Conservation (phyloP, 345 rosid species). For the Mercurialis annua region DNA sequence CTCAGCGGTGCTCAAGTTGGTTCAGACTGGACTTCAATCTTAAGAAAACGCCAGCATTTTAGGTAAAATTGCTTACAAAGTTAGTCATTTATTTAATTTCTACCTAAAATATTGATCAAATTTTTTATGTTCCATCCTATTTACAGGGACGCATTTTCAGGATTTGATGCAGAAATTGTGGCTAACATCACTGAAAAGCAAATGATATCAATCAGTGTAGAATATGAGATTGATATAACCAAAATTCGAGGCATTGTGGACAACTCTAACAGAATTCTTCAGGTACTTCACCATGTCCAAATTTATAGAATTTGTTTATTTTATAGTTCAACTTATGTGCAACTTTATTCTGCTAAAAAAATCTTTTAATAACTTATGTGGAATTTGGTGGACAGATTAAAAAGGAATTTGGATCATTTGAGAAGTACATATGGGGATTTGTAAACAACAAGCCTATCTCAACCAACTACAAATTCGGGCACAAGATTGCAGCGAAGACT, state of each 20-base stretch:
- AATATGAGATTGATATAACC: conserved; percentile 46
- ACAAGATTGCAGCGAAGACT: conserved; percentile 63
- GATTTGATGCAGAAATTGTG: conserved; percentile 47
- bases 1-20: conserved; percentile 66
- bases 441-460: conserved; percentile 51
- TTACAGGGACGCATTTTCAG: conserved; percentile 53
- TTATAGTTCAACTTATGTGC: too few relatives aligned
- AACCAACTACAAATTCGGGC: conserved; percentile 50
- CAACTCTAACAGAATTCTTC: conserved; percentile 50
- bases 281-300: conserved; percentile 38
- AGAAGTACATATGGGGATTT: conserved; percentile 55
- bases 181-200: conserved; percentile 46
- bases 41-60: conserved; percentile 50
- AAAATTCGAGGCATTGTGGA: conserved; percentile 55
- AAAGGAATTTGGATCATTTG: conserved; percentile 49
- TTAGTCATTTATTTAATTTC: not conserved
- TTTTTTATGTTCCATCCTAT: not conserved
- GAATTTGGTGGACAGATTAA: conserved; percentile 32
- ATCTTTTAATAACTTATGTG: too few relatives aligned
- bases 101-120: not conserved
- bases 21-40: conserved; percentile 64
- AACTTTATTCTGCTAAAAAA: not conserved
- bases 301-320: too few relatives aligned
- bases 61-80: not conserved
- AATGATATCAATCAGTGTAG: conserved; percentile 39